These are phyloP conservation scores for Alternaria brassicae DNA, from an alignment of 2,329 filamentous ascomycete species.

Conservation along the genomic window DNA sequence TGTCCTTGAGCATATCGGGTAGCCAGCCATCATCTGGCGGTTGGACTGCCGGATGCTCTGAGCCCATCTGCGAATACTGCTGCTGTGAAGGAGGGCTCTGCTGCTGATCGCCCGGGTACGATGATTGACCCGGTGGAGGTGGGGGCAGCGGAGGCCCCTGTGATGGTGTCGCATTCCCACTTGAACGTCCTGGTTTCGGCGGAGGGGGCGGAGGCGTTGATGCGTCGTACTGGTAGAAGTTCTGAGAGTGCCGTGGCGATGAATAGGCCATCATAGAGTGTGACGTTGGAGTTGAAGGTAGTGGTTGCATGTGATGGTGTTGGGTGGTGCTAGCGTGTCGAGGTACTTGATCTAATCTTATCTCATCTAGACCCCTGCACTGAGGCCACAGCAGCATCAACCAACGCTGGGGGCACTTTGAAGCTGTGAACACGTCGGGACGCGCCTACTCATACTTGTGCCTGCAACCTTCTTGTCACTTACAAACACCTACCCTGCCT, in stretches of 20 bases:
- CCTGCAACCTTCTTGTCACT: conserved; percentile 15
- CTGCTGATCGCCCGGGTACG: conserved; percentile 31
- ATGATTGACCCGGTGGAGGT: conserved; percentile 49
- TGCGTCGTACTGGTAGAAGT: conserved; percentile 51
- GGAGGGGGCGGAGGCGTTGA: conserved; percentile 59
- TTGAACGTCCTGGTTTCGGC: conserved; percentile 53
- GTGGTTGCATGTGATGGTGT: conserved; percentile 13
- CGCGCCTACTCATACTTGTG: conserved; percentile 17
- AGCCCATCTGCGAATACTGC: conserved; percentile 24
- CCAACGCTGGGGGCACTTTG: conserved; percentile 23
- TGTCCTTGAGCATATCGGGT: conserved; percentile 77
- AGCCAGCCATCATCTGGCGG: conserved; percentile 73
- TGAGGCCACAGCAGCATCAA: conserved; percentile 42
- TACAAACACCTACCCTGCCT: background rate
- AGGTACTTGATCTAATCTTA: conserved; percentile 40
- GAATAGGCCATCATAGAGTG: conserved; percentile 46
- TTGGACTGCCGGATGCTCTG: conserved; percentile 28
- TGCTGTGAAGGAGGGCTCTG: conserved; percentile 28
- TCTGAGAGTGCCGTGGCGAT: conserved; percentile 49
- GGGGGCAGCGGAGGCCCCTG: conserved; percentile 56
- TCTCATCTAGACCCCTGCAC: conserved; percentile 43
- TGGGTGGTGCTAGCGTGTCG: conserved; percentile 7
- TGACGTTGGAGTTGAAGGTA: background rate
- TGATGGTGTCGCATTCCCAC: conserved; percentile 51
- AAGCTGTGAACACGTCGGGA: conserved; percentile 31